Conservation (phyloP, 2,329 filamentous ascomycete species). For the Fusarium armeniacum region DNA sequence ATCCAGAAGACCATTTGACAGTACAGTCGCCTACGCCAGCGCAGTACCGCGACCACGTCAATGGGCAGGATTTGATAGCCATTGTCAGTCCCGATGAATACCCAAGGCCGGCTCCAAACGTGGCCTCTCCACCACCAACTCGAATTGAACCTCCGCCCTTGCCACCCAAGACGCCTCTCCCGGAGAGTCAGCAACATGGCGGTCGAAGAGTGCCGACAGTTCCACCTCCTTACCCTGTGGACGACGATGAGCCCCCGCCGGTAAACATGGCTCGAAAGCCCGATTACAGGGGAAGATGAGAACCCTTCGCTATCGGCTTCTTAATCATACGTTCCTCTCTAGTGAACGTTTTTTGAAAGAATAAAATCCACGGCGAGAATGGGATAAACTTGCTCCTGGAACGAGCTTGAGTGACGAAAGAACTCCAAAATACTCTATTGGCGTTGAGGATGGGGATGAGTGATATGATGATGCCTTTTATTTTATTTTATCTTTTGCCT, state of each 20-base stretch:
- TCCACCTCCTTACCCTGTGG: conserved; percentile 82
- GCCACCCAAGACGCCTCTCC: conserved; percentile 82
- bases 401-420: conserved; percentile 13
- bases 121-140: conserved; percentile 49
- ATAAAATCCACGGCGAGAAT: not conserved
- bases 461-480: conserved; percentile 10
- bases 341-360: not conserved
- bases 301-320: not conserved
- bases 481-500: conserved; percentile 14
- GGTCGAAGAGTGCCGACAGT: conserved; percentile 54
- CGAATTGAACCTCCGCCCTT: conserved; percentile 76
- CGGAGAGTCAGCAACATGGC: conserved; percentile 59
- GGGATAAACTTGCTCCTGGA: not conserved
- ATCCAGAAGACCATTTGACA: conserved; percentile 65
- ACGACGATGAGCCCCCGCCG: conserved; percentile 83
- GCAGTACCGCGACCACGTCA: conserved; percentile 68
- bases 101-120: conserved; percentile 58
- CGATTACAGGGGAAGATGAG: conserved; percentile 69
- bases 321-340: not conserved
- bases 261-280: conserved; percentile 92
- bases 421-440: conserved; percentile 16
- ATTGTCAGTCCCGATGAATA: conserved; percentile 72
- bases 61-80: conserved; percentile 76
- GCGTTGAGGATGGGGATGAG: conserved; percentile 29
- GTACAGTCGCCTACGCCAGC: conserved; percentile 70